Conservation (phyloP, 371 early-diverging fungal species). For the Edhazardia aedis region DNA sequence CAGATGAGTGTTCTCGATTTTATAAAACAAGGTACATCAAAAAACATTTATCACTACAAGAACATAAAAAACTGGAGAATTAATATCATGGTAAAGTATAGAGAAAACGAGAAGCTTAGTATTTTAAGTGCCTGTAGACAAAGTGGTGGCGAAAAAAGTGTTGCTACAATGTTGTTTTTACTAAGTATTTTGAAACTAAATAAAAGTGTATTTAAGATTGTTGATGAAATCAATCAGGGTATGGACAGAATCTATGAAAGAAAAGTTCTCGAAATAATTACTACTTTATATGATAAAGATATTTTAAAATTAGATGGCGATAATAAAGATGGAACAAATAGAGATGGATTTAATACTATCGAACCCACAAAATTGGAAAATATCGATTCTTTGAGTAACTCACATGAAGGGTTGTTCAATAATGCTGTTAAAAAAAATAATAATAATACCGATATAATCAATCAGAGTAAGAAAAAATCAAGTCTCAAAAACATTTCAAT, state of each 20-base stretch:
- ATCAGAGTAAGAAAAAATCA: too few species aligned
- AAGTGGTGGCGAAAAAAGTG: slow-evolving; percentile 61
- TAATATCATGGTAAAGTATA: slow-evolving; percentile 53
- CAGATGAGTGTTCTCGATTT: too few species aligned
- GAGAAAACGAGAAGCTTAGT: slow-evolving; percentile 63
- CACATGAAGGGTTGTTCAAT: slow-evolving; percentile 29
- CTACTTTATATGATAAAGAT: slow-evolving; percentile 51
- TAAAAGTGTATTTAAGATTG: slow-evolving; percentile 77
- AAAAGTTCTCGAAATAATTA: slow-evolving; percentile 72
- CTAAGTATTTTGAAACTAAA: slow-evolving; percentile 70
- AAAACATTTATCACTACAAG: too few species aligned
- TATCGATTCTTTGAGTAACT: background rate
- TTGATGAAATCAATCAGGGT: slow-evolving; percentile 97
- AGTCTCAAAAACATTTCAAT: too few species aligned
- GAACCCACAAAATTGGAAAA: background rate
- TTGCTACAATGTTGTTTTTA: slow-evolving; percentile 73
- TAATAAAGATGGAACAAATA: too few species aligned
- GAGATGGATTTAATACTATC: too few species aligned
- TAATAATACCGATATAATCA: slow-evolving; percentile 49
- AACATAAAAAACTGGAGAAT: slow-evolving; percentile 90
- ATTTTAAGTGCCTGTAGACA: slow-evolving; percentile 67
- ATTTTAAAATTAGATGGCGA: too few species aligned
- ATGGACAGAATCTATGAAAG: slow-evolving; percentile 96
- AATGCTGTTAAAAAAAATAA: slow-evolving; percentile 49
- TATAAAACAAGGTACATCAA: too few species aligned